phyloP scores from a whole-genome alignment of 2,329 filamentous ascomycete species.

The Balansia obtecta region DNA sequence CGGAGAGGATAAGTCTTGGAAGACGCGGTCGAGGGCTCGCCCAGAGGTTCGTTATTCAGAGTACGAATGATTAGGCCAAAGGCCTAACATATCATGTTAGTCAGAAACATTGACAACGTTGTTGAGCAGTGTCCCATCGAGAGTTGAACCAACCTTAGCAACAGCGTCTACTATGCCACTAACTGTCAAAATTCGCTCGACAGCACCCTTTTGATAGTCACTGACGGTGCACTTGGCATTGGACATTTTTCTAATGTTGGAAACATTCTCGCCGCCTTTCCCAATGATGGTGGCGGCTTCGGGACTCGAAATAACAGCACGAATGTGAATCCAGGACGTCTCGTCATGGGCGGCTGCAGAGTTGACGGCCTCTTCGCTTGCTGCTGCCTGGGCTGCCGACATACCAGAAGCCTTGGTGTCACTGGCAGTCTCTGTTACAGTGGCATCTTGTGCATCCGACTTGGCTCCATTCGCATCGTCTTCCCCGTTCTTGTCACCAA shows the following conservation, averaged over 20 bases:
- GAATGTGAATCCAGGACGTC: conserved; percentile 91
- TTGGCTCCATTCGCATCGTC: conserved; percentile 40
- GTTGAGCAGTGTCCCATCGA: background rate
- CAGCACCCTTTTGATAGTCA: conserved; percentile 92
- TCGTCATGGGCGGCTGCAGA: conserved; percentile 63
- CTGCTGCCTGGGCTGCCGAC: conserved; percentile 15
- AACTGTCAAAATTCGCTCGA: conserved; percentile 94
- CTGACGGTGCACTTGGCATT: conserved; percentile 98
- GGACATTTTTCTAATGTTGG: conserved; percentile 87
- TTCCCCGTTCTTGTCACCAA: conserved; percentile 34
- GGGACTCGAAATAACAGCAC: conserved; percentile 91
- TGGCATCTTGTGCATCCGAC: conserved; percentile 16
- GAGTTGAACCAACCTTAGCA: conserved; percentile 58
- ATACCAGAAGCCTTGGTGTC: conserved; percentile 12
- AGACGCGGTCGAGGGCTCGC: conserved; percentile 75
- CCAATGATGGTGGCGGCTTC: conserved; percentile 97
- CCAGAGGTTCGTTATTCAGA: conserved; percentile 89
- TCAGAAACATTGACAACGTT: background rate
- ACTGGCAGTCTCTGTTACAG: conserved; percentile 20
- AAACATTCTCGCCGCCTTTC: conserved; percentile 97
- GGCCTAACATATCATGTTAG: conserved; percentile 43
- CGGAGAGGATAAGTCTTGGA: conserved; percentile 97
- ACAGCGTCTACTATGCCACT: conserved; percentile 93
- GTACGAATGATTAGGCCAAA: conserved; percentile 98
- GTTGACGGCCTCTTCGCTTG: conserved; percentile 21